Conservation (phyloP, 1,284 basidiomycete genomes). For the Ganoderma resinaceum region DNA sequence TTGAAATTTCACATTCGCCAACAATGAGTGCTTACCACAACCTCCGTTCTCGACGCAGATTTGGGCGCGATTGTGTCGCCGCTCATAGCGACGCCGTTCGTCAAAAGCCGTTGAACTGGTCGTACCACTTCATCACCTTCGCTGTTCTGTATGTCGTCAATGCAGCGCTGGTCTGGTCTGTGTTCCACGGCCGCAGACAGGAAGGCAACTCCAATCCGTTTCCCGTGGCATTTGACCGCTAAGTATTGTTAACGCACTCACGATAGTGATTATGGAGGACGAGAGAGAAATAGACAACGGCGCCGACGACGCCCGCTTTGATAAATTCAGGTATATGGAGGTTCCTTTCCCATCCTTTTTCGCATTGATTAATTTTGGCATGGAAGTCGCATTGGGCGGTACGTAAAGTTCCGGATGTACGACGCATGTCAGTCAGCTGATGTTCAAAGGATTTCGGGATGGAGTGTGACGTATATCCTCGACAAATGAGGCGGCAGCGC, state of each 20-base stretch:
- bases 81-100: background rate
- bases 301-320: conserved; percentile 46
- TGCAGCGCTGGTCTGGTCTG: background rate
- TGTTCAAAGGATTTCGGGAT: too few species aligned
- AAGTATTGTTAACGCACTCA: background rate
- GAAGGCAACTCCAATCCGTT: background rate
- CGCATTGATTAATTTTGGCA: too few species aligned
- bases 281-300: background rate
- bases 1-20: background rate
- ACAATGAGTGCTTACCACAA: too few species aligned
- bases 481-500: too few species aligned
- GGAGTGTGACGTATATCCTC: too few species aligned
- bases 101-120: background rate
- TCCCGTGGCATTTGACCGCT: background rate
- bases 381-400: too few species aligned
- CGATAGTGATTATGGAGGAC: background rate
- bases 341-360: too few species aligned
- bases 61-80: background rate
- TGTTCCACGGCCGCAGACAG: background rate
- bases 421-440: too few species aligned
- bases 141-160: background rate
- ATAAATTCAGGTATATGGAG: conserved; percentile 57
- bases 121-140: background rate
- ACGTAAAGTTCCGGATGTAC: too few species aligned
- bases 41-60: background rate